These are phyloP conservation scores for Suillus spraguei DNA, from an alignment of 768 basidiomycete genomes.

Conservation along the genomic window DNA sequence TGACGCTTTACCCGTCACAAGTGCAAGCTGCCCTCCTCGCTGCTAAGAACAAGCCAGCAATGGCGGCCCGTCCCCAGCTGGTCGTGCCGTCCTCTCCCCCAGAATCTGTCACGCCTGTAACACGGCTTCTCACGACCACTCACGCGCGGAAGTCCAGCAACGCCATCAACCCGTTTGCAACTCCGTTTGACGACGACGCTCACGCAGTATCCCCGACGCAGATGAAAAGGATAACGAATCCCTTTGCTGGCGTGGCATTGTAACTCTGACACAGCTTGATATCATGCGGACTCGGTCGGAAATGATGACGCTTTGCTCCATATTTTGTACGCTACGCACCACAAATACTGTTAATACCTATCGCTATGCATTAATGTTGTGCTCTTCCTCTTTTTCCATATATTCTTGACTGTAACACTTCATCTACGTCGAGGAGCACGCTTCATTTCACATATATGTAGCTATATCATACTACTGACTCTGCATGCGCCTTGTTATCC, in stretches of 20 bases:
- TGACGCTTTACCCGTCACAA: conserved; percentile 21
- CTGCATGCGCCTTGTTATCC: conserved; percentile 2
- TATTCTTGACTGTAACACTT: conserved; percentile 16
- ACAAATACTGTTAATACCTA: conserved; percentile 13
- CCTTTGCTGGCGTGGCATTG: conserved; percentile 43
- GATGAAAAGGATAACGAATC: conserved; percentile 55
- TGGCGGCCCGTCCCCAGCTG: neutral
- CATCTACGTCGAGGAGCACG: conserved; percentile 6
- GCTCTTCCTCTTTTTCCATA: neutral
- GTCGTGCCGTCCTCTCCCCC: conserved; percentile 20
- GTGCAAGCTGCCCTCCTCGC: conserved; percentile 18
- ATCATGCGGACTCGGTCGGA: conserved; percentile 1
- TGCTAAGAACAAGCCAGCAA: neutral
- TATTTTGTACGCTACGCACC: conserved; percentile 8
- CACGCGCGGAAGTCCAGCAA: conserved; percentile 41
- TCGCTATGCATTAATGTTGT: conserved; percentile 10
- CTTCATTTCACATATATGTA: conserved; percentile 27
- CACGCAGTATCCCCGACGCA: conserved; percentile 30
- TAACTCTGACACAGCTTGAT: conserved; percentile 18
- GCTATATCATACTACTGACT: conserved; percentile 10
- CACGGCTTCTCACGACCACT: conserved; percentile 45
- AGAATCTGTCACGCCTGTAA: conserved; percentile 38
- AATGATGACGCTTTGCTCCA: conserved; percentile 17
- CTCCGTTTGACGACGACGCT: conserved; percentile 80
- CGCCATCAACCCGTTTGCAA: conserved; percentile 60